phyloP scores from a whole-genome alignment of 441 rosid genomes.

The Pelargonium fulgidum region DNA sequence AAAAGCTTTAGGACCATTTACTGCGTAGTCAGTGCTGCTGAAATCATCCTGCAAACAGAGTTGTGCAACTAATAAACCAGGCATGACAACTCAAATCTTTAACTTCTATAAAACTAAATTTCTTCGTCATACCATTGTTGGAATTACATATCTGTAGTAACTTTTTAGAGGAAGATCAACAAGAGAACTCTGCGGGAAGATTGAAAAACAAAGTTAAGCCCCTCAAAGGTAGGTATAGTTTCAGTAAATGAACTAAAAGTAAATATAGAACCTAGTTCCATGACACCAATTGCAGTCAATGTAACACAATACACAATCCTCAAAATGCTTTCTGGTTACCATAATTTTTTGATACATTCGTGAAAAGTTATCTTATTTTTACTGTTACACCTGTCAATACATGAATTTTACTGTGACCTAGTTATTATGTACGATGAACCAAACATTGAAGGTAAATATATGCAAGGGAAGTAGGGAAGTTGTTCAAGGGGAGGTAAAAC shows the following conservation, averaged over 20 bases:
- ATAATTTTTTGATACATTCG: neutral
- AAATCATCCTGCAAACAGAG: conserved; percentile 78
- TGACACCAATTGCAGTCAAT: neutral
- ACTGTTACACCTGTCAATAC: neutral
- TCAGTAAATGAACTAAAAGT: neutral
- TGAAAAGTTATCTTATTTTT: neutral
- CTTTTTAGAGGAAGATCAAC: conserved; percentile 97
- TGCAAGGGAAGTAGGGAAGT: neutral
- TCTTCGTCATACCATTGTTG: conserved; percentile 52
- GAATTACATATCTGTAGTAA: conserved; percentile 94
- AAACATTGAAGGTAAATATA: neutral
- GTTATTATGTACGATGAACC: neutral
- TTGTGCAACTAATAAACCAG: conserved; percentile 27
- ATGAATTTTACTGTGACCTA: neutral
- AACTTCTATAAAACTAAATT: conserved; percentile 19
- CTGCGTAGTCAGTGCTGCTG: conserved; percentile 58
- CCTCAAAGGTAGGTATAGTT: neutral
- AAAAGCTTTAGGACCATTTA: conserved; percentile 91
- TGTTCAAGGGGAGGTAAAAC: neutral
- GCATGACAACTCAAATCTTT: conserved; percentile 23
- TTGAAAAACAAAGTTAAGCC: conserved; percentile 12
- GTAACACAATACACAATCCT: neutral
- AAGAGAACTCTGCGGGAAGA: conserved; percentile 81
- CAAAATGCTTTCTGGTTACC: neutral
- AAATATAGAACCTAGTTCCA: neutral